Evolutionary conservation across 305 asterid genomes (phyloP).

Genomic region (Fraxinus platypoda): DNA sequence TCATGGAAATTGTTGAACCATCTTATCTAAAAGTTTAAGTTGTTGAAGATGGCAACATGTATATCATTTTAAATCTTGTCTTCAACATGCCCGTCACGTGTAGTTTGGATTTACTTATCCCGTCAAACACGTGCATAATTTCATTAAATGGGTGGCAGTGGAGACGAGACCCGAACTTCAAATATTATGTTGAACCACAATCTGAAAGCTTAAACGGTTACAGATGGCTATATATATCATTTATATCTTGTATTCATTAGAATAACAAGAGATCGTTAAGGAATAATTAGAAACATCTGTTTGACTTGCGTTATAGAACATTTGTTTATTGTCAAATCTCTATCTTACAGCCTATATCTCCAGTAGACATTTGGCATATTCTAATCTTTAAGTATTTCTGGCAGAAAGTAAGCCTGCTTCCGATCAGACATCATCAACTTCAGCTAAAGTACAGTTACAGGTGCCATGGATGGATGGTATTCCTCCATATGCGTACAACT

Average conservation of each 20-base stretch:
- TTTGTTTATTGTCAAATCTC: neutral
- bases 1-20: neutral
- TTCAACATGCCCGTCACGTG: neutral
- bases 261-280: neutral
- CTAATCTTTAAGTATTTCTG: conserved; percentile 10
- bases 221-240: neutral
- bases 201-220: neutral
- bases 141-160: neutral
- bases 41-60: neutral
- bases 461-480: conserved; percentile 79
- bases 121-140: neutral
- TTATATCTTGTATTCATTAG: neutral
- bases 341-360: neutral
- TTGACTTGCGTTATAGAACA: neutral
- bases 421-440: conserved; percentile 37
- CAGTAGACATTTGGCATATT: neutral
- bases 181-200: neutral
- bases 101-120: neutral
- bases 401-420: conserved; percentile 51
- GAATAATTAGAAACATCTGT: neutral
- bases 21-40: neutral
- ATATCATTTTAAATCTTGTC: neutral
- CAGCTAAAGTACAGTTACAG: conserved; percentile 52
- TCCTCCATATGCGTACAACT: conserved; percentile 69
- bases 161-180: neutral